Evolutionary conservation across 2,329 filamentous ascomycete species (phyloP), one percentile per base, ranked within the genome.

Genomic region (Chalara sp.): DNA sequence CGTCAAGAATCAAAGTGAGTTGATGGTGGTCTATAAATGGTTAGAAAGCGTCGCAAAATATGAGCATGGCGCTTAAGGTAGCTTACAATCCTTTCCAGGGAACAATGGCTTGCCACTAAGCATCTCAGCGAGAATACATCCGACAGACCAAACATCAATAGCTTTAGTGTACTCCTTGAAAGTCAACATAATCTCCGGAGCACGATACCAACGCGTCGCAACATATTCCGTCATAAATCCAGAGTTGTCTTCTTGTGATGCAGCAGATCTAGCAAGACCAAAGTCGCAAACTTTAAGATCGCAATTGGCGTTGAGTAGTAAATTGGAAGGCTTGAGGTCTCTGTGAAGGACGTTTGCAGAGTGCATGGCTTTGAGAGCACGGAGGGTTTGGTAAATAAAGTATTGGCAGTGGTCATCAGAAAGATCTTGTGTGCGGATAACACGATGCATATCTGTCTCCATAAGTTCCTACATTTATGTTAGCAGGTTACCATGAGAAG

Each of bases 181-280:
- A 10, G 93, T 99, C 74, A 99, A 86, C 93, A 99, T 99, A 70
- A 99, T 99, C 70, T 99, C 93, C 4, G 93, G 93, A 5, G 93
- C 93, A 71, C 93, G 90, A 73, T 99, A 99, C 93, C 93, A 99
- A 65, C 93, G 86, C 44, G 93, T 99, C 47, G 93, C 93, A 51
- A 99, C 93, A 68, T 99, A 99, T 95, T 99, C 93, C 12, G 93
- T 99, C 93, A 99, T 99, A 81, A 99, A 99, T 28, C 93, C 93
- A n/a, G 92, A 96, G 73, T 99, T 99, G 71, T 99, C 93, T 67
- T 99, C 93, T 61, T 95, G 95, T 7, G 92, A 96, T 6, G 93
- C 93, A 10, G 93, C 93, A 7, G 92, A 97, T 65, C 91, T 85
- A 46, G 93, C 93, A 51, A 99, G 82, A 66, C 93, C 93, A 65